Percentiles rank a stretch among this genome's conserved stretches.
Conservation (phyloP, 192 early-diverging fungal genomes). For the Linnemannia schmuckeri region DNA sequence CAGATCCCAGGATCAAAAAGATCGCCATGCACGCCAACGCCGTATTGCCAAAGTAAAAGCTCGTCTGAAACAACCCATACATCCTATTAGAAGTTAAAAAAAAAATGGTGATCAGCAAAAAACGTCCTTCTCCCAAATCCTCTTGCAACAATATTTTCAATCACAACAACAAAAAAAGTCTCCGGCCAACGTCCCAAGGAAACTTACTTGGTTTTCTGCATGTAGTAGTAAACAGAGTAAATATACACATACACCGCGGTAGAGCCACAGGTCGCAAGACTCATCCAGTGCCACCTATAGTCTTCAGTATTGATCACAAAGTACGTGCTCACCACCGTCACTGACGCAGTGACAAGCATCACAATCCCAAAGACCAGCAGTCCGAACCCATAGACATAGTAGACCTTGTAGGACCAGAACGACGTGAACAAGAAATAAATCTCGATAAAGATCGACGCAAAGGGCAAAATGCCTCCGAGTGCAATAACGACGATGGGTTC, state of each 20-base stretch:
- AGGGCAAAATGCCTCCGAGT: constrained; percentile 78
- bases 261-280: constrained; percentile 81
- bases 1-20: constrained; percentile 76
- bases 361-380: constrained; percentile 80
- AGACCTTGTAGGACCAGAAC: constrained; percentile 83
- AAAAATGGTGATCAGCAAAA: constrained; percentile 14
- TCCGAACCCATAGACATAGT: constrained; percentile 87
- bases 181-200: not conserved
- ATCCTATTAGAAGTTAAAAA: constrained; percentile 64
- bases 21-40: constrained; percentile 74
- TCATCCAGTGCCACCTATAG: constrained; percentile 88
- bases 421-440: constrained; percentile 87
- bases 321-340: constrained; percentile 81
- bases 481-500: constrained; percentile 73
- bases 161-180: not conserved
- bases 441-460: constrained; percentile 87
- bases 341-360: constrained; percentile 76
- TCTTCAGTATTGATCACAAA: constrained; percentile 85
- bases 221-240: constrained; percentile 85
- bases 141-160: not conserved
- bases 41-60: constrained; percentile 87
- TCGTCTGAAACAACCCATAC: constrained; percentile 83
- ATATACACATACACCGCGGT: constrained; percentile 82
- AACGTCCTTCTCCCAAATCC: not conserved
- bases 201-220: constrained; percentile 75